phyloP scores from a whole-genome alignment of 1,139 yeast species.

The Diutina mesorugosa region DNA sequence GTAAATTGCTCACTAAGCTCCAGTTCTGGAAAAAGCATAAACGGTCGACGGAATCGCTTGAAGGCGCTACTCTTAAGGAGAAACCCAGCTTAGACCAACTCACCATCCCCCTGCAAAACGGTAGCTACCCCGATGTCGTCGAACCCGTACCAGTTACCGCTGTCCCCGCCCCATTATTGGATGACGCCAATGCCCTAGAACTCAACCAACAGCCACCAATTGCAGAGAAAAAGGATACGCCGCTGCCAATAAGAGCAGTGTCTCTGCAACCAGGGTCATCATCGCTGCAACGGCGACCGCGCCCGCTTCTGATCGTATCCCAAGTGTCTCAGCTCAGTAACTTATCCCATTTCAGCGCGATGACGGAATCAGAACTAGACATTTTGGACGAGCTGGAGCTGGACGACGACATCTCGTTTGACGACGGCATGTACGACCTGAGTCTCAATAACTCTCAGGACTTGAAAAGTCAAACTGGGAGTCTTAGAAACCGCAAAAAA shows the following conservation, averaged over 20 bases:
- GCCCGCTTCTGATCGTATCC: conserved; percentile 60
- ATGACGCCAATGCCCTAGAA: neutral
- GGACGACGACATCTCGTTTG: conserved; percentile 25
- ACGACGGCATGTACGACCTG: conserved; percentile 11
- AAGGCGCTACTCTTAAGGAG: neutral
- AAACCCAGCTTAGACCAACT: neutral
- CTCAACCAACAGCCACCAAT: neutral
- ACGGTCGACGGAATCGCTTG: neutral
- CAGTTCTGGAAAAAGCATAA: conserved; percentile 27
- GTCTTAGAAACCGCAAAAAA: neutral
- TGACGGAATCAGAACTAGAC: conserved; percentile 33
- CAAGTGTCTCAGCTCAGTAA: conserved; percentile 46
- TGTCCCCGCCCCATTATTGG: neutral
- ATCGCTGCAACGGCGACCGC: conserved; percentile 11
- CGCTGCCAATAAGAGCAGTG: neutral
- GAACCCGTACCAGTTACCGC: neutral
- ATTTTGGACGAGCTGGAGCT: conserved; percentile 31
- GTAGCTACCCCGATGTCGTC: neutral
- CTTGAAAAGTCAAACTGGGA: neutral
- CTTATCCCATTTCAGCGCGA: conserved; percentile 42
- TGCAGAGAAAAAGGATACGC: neutral
- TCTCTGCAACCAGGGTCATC: neutral
- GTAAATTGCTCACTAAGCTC: conserved; percentile 19
- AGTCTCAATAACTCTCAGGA: conserved; percentile 7
- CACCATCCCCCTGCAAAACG: neutral